phyloP scores from a whole-genome alignment of 192 early-diverging fungal species.

The Phlyctochytrium planicorne region DNA sequence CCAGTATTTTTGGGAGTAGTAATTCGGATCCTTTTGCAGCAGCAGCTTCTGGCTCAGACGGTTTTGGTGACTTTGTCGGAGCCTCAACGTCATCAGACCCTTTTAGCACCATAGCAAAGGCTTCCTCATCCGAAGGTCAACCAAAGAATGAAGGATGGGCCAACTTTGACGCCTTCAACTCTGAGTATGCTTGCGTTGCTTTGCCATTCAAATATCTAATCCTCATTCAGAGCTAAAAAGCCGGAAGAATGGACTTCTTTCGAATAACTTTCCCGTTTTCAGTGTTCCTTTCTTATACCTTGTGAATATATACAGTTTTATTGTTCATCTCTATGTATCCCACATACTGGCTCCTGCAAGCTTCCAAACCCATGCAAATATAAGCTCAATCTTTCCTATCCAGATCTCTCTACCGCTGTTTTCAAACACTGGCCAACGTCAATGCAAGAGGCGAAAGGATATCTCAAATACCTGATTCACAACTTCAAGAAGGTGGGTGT shows the following conservation, averaged over 20 bases:
- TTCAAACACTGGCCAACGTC: not conserved
- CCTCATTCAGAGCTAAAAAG: too few relatives aligned
- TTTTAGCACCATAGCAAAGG: too few relatives aligned
- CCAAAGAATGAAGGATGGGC: conserved; percentile 3
- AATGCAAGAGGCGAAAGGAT: conserved; percentile 15
- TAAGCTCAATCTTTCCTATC: too few relatives aligned
- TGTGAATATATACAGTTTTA: too few relatives aligned
- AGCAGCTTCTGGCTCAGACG: not conserved
- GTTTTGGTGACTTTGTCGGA: conserved; percentile 8
- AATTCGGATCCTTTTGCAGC: not conserved
- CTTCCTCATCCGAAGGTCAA: too few relatives aligned
- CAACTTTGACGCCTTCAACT: not conserved
- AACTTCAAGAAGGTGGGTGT: conserved; percentile 88
- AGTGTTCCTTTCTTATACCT: too few relatives aligned
- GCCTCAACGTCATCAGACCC: not conserved
- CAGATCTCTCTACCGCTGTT: not conserved
- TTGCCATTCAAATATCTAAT: too few relatives aligned
- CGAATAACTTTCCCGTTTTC: too few relatives aligned
- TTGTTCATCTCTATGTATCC: too few relatives aligned
- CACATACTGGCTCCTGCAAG: too few relatives aligned
- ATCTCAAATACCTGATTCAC: conserved; percentile 72
- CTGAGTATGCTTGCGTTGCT: not conserved
- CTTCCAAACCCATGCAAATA: too few relatives aligned
- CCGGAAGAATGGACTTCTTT: too few relatives aligned
- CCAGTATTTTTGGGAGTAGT: not conserved